Evolutionary conservation across 345 rosid species (phyloP).

Genomic region (Melastoma malabathricum): DNA sequence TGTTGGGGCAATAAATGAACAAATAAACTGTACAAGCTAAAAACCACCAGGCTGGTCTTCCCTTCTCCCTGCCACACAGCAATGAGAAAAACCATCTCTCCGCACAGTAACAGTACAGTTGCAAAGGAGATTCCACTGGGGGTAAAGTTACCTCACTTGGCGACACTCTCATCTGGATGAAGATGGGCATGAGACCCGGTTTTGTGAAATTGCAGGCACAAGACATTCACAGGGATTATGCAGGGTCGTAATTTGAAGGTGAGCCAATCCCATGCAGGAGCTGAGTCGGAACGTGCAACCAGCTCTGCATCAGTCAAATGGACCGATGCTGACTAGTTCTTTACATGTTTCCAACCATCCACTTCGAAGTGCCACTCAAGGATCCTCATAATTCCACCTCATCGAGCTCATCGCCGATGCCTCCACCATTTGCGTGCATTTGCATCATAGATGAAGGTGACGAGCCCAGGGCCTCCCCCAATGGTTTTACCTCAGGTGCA

Average conservation of each 20-base stretch:
- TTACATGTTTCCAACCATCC: slow-evolving; percentile 28
- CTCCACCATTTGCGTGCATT: slow-evolving; percentile 31
- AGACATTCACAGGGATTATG: too few relatives aligned
- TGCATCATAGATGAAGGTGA: slow-evolving; percentile 14
- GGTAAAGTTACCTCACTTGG: too few relatives aligned
- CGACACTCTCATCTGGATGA: too few relatives aligned
- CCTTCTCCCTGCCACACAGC: slow-evolving; percentile 14
- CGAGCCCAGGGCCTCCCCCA: slow-evolving; percentile 24
- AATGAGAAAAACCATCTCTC: neutral
- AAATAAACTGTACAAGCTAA: slow-evolving; percentile 43
- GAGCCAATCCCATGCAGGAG: too few relatives aligned
- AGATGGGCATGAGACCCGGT: too few relatives aligned
- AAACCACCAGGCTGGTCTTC: slow-evolving; percentile 16
- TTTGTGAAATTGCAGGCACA: too few relatives aligned
- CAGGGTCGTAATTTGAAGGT: too few relatives aligned
- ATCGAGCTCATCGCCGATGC: slow-evolving; percentile 70
- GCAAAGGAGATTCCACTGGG: too few relatives aligned
- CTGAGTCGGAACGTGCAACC: slow-evolving; percentile 14
- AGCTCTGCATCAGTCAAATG: slow-evolving; percentile 5
- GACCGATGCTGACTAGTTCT: slow-evolving; percentile 32
- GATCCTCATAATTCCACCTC: slow-evolving; percentile 73
- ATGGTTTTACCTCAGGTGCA: slow-evolving; percentile 17
- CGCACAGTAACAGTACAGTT: too few relatives aligned
- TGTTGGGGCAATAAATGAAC: slow-evolving; percentile 40
- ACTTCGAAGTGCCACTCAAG: neutral